Base-by-base conservation (phyloP, 2,329 filamentous ascomycete species). In the Alternaria tenuissima region DNA sequence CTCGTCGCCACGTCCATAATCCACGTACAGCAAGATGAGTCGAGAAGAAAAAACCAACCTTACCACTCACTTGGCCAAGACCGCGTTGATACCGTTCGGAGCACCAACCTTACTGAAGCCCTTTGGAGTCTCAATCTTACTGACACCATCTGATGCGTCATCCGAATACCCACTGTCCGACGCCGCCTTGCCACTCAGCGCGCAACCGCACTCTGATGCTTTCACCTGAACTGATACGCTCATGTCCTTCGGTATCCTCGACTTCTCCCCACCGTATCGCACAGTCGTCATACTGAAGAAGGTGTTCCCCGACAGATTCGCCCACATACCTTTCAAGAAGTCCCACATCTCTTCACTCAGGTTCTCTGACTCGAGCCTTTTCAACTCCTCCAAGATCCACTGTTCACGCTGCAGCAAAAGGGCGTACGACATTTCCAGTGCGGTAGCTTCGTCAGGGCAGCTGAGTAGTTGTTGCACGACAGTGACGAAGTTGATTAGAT, bases 281-380 rank as follows among this genome's bases (percentile, higher is more conserved):
- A 34, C 28, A 48, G 26, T 48, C 16, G 46, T 48, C 46, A 48
- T 48, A 34, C 46, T 32, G 28, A 48, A 48, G 6, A 48, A 48
- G 16, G 18, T 22, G 20, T 48, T 48, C 7, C 46, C 46, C 9
- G 46, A 32, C 16, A 34, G 26, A 32, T 30, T 32, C 18, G 32
- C 26, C 18, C 28, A 48, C 46, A 48, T 34, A 14, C 26, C 46
- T 11, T 2, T 34, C 18, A 48, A 14, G 14, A 48, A 48, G 6
- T 34, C 28, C 46, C 46, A 48, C n/a, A n/a, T 34, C 20, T 48
- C 46, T 9, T 48, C 46, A 12, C 18, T 48, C 30, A 48, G n/a
- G 11, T 30, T 36, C 26, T 48, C 16, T 4, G 46, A 20, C 18
- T 30, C 46, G 11, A 48, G 46, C 46, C 46, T 30, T 30, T 48